Evolutionary conservation across 805 yeast genomes (phyloP).

Genomic region (Monosporozyma aerobia): DNA sequence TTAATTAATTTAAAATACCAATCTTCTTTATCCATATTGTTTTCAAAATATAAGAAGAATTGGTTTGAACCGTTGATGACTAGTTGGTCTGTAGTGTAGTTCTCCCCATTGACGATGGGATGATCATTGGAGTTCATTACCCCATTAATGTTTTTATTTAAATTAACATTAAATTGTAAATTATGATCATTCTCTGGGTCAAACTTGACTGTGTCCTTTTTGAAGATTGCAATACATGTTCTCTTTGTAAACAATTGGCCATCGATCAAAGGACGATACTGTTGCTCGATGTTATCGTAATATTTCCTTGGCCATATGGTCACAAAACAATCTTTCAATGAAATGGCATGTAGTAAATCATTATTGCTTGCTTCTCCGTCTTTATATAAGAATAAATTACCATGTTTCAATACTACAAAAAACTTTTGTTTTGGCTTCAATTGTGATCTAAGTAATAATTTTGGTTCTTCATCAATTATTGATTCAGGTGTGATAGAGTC

Average conservation of each 20-base stretch:
- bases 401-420: slow-evolving; percentile 71
- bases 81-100: neutral
- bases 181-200: neutral
- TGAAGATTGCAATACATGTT: slow-evolving; percentile 67
- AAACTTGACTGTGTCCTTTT: slow-evolving; percentile 27
- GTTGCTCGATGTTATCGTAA: slow-evolving; percentile 11
- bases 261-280: slow-evolving; percentile 34
- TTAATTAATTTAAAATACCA: slow-evolving; percentile 82
- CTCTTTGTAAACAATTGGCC: slow-evolving; percentile 73
- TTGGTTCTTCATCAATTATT: neutral
- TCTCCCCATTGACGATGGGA: neutral
- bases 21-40: slow-evolving; percentile 80
- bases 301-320: slow-evolving; percentile 77
- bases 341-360: slow-evolving; percentile 66
- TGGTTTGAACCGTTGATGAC: slow-evolving; percentile 15
- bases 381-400: slow-evolving; percentile 76
- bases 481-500: slow-evolving; percentile 1
- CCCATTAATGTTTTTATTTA: slow-evolving; percentile 1
- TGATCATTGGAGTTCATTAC: neutral
- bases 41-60: slow-evolving; percentile 64
- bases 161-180: neutral
- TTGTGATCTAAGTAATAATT: slow-evolving; percentile 22
- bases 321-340: slow-evolving; percentile 59
- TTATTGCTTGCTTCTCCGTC: slow-evolving; percentile 38
- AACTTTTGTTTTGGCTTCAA: slow-evolving; percentile 44